These are phyloP conservation scores for Peronospora belbahrii DNA, from an alignment of 352 stramenopile genomes.

Conservation along the genomic window DNA sequence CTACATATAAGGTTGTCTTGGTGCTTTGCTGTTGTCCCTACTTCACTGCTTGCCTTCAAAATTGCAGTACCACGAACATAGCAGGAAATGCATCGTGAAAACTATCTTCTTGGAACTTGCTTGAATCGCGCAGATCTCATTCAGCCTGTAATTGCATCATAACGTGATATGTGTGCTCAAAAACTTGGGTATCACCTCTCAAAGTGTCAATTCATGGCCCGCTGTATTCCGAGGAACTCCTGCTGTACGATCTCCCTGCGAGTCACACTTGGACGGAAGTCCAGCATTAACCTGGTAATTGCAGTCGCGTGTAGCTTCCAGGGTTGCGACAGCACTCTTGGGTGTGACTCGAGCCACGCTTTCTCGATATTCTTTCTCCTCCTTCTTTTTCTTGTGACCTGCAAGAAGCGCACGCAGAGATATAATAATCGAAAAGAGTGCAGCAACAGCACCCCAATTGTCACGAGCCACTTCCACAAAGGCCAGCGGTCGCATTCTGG, in stretches of 20 bases:
- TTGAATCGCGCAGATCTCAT: background rate
- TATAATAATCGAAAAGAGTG: conserved; percentile 46
- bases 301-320: conserved; percentile 19
- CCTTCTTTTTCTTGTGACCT: conserved; percentile 28
- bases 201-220: conserved; percentile 31
- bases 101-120: too few relatives aligned
- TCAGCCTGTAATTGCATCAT: background rate
- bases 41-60: too few relatives aligned
- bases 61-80: too few relatives aligned
- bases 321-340: conserved; percentile 24
- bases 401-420: conserved; percentile 41
- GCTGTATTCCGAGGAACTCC: conserved; percentile 13
- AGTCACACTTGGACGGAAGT: conserved; percentile 18
- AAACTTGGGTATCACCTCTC: background rate
- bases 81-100: too few relatives aligned
- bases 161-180: background rate
- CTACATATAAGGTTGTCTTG: too few relatives aligned
- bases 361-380: conserved; percentile 3
- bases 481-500: conserved; percentile 43
- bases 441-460: conserved; percentile 42
- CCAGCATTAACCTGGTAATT: conserved; percentile 15
- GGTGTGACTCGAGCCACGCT: conserved; percentile 4
- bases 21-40: too few relatives aligned
- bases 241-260: conserved; percentile 8
- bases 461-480: conserved; percentile 16